These are phyloP conservation scores for Auricularia sp. DNA, from an alignment of 768 basidiomycete genomes.

Conservation along the genomic window DNA sequence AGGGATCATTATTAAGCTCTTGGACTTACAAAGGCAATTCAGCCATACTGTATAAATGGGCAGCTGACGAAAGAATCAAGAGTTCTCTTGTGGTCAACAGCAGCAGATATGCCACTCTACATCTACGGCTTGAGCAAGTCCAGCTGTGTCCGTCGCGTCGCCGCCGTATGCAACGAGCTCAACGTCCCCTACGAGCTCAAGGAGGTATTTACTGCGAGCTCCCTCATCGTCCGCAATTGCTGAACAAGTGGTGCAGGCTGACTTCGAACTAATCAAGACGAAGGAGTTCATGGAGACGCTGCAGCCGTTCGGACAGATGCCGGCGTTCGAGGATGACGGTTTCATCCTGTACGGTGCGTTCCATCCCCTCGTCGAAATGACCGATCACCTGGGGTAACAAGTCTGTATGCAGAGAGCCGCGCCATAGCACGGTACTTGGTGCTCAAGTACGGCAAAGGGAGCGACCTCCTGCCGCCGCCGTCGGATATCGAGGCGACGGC, in stretches of 20 bases:
- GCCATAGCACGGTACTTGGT: constrained; percentile 54
- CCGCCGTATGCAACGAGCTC: constrained; percentile 43
- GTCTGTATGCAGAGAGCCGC: constrained; percentile 29
- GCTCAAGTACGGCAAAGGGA: constrained; percentile 35
- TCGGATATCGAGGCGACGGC: constrained; percentile 28
- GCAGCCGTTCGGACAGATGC: constrained; percentile 61
- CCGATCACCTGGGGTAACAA: too few species aligned
- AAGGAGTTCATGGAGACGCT: constrained; percentile 24
- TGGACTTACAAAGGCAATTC: too few species aligned
- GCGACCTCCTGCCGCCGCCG: constrained; percentile 40
- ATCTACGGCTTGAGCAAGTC: too few species aligned
- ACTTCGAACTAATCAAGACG: constrained; percentile 32
- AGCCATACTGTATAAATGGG: too few species aligned
- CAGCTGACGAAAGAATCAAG: too few species aligned
- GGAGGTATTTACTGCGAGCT: too few species aligned
- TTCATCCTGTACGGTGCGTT: constrained; percentile 40
- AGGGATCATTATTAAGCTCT: too few species aligned
- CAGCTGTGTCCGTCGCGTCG: constrained; percentile 36
- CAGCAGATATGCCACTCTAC: too few species aligned
- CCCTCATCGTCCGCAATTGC: not conserved
- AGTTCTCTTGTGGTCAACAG: too few species aligned
- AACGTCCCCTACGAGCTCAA: constrained; percentile 42
- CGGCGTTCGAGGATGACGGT: constrained; percentile 52
- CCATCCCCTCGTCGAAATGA: too few species aligned
- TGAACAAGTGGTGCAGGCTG: constrained; percentile 6